phyloP scores from a whole-genome alignment of 495 filamentous ascomycete genomes.

The Penicillium arizonense region DNA sequence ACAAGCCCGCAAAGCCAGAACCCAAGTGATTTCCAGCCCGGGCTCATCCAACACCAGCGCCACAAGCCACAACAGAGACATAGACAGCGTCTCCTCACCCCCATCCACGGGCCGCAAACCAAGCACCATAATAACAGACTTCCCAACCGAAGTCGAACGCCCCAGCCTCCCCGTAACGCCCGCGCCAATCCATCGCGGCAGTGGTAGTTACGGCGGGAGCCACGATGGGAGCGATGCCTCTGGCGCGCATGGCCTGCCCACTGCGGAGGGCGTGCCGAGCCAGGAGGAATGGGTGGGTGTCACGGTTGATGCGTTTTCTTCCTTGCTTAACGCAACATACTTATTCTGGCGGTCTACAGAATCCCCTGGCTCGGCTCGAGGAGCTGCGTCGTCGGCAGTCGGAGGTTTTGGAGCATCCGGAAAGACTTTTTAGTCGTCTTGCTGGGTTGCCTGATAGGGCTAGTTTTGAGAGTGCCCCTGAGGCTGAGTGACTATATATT shows the following conservation, averaged over 20 bases:
- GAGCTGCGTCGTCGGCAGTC: conserved; percentile 64
- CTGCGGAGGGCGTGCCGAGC: conserved; percentile 75
- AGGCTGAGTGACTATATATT: too few relatives aligned
- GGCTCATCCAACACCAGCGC: conserved; percentile 13
- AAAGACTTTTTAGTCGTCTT: conserved; percentile 15
- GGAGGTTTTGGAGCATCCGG: conserved; percentile 48
- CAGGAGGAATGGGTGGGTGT: conserved; percentile 89
- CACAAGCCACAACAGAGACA: background rate
- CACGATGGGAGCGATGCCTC: conserved; percentile 42
- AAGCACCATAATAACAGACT: conserved; percentile 74
- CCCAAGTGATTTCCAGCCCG: conserved; percentile 49
- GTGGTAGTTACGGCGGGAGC: conserved; percentile 42
- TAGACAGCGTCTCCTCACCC: background rate
- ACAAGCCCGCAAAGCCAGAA: conserved; percentile 58
- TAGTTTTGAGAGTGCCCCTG: background rate
- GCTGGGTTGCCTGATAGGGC: background rate
- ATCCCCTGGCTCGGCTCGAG: conserved; percentile 67
- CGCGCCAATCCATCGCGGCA: conserved; percentile 63
- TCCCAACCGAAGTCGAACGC: conserved; percentile 78
- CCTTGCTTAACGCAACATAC: conserved; percentile 53
- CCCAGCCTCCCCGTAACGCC: conserved; percentile 91
- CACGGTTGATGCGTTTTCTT: conserved; percentile 52
- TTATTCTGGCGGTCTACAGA: conserved; percentile 64
- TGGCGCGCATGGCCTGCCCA: conserved; percentile 50
- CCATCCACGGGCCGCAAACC: conserved; percentile 33